Percentiles rank a stretch among this genome's conserved stretches.
These are phyloP conservation scores for Trichoderma endophyticum DNA, from an alignment of 2,329 filamentous ascomycete genomes.

Conservation along the genomic window DNA sequence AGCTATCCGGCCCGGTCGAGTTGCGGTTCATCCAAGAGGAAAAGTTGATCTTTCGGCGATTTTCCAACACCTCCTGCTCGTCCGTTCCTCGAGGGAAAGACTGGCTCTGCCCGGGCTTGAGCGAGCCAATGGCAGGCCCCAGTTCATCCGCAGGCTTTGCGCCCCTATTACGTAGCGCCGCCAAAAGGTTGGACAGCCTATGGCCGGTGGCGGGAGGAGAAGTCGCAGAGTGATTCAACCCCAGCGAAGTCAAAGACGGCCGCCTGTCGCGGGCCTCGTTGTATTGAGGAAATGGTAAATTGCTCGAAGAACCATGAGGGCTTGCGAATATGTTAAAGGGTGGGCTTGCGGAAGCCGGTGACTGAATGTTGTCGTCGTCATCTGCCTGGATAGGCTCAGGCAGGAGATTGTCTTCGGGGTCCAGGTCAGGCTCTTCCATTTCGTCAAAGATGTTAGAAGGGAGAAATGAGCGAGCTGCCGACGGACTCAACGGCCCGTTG, in stretches of 20 bases:
- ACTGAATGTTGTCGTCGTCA: conserved; percentile 53
- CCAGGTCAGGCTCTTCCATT: conserved; percentile 58
- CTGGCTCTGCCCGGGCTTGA: conserved; percentile 71
- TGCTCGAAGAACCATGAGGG: conserved; percentile 58
- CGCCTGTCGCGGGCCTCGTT: conserved; percentile 45
- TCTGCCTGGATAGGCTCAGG: conserved; percentile 30
- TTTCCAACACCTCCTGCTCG: conserved; percentile 51
- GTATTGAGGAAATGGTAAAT: conserved; percentile 54
- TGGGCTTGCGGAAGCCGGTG: conserved; percentile 57
- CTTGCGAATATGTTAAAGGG: conserved; percentile 59
- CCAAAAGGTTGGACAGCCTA: conserved; percentile 52
- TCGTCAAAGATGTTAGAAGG: conserved; percentile 67
- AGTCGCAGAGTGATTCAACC: conserved; percentile 40
- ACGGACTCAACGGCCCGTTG: conserved; percentile 72
- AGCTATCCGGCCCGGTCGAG: conserved; percentile 44
- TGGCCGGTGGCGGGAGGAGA: conserved; percentile 31
- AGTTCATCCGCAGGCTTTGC: conserved; percentile 51
- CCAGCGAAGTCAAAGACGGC: conserved; percentile 32
- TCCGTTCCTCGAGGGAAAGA: conserved; percentile 67
- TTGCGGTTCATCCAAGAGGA: conserved; percentile 59
- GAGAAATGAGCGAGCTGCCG: conserved; percentile 64
- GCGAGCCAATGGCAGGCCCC: conserved; percentile 63
- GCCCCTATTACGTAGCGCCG: conserved; percentile 59
- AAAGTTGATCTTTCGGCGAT: conserved; percentile 57
- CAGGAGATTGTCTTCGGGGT: conserved; percentile 30